Percentiles rank a stretch among this genome's conserved stretches.
Conservation (phyloP, 1,139 yeast genomes). For the Saccharomyces hybrid region DNA sequence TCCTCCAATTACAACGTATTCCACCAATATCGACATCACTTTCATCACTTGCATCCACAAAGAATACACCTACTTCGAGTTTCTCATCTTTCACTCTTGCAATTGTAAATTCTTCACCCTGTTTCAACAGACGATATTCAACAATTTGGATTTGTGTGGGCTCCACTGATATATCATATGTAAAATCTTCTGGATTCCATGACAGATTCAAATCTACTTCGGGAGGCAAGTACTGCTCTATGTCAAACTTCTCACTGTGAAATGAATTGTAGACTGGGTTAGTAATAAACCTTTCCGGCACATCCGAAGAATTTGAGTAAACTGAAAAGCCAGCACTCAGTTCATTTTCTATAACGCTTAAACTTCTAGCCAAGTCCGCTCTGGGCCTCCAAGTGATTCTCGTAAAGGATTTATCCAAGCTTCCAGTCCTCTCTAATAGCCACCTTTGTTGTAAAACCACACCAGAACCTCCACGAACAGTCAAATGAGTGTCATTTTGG, state of each 20-base stretch:
- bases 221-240: slow-evolving; percentile 6
- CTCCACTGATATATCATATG: slow-evolving; percentile 19
- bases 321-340: slow-evolving; percentile 19
- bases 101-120: slow-evolving; percentile 5
- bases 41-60: slow-evolving; percentile 19
- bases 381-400: not conserved
- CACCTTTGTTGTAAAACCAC: slow-evolving; percentile 13
- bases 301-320: slow-evolving; percentile 8
- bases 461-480: slow-evolving; percentile 9
- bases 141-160: slow-evolving; percentile 11
- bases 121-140: slow-evolving; percentile 14
- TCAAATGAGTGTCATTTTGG: slow-evolving; percentile 14
- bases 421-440: slow-evolving; percentile 1
- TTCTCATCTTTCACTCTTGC: slow-evolving; percentile 8
- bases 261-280: slow-evolving; percentile 10
- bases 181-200: slow-evolving; percentile 13
- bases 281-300: slow-evolving; percentile 6
- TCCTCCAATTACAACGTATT: slow-evolving; percentile 24
- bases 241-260: slow-evolving; percentile 12
- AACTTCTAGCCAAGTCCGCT: not conserved
- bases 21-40: slow-evolving; percentile 24
- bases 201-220: slow-evolving; percentile 2
- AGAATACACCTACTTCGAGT: slow-evolving; percentile 26
- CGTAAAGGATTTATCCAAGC: not conserved
- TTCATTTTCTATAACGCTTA: slow-evolving; percentile 11